A percentile compares a stretch with the other conserved stretches of the same genome.
Conservation (phyloP, 2,329 filamentous ascomycete species). For the Fusarium dlaminii region DNA sequence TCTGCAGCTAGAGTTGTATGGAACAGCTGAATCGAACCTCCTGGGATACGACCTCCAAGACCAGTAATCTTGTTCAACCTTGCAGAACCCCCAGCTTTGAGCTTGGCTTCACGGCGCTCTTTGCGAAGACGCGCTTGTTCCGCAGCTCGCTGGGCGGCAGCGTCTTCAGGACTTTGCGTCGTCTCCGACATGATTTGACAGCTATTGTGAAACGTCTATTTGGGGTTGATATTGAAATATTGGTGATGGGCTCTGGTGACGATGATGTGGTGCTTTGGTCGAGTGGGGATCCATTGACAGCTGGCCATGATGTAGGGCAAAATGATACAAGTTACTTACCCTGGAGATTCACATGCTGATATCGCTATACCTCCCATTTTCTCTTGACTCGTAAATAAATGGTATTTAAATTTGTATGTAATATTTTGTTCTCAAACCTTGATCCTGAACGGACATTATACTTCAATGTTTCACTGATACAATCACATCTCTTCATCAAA, state of each 20-base stretch:
- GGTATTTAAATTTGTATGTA: not conserved
- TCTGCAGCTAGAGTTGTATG: not conserved
- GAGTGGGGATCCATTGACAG: slow-evolving; percentile 17
- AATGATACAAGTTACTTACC: not conserved
- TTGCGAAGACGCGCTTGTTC: slow-evolving; percentile 80
- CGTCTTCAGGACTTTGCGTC: slow-evolving; percentile 51
- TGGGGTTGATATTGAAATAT: not conserved
- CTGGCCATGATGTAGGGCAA: slow-evolving; percentile 16
- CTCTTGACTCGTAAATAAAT: not conserved
- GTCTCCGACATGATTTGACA: slow-evolving; percentile 52
- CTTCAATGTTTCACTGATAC: not conserved
- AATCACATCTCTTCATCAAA: not conserved
- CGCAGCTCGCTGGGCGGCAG: slow-evolving; percentile 61
- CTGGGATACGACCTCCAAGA: slow-evolving; percentile 59
- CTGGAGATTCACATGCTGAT: not conserved
- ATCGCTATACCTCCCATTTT: not conserved
- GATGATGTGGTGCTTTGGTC: slow-evolving; percentile 24
- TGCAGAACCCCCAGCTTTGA: slow-evolving; percentile 74
- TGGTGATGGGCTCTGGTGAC: not conserved
- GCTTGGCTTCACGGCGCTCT: slow-evolving; percentile 82
- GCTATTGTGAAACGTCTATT: not conserved
- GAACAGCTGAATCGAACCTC: slow-evolving; percentile 39
- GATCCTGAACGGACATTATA: no score
- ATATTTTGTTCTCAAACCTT: not conserved
- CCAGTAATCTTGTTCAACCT: slow-evolving; percentile 80